These are phyloP conservation scores for Madurella mycetomatis DNA, from an alignment of 2,329 filamentous ascomycete species.

Conservation along the genomic window DNA sequence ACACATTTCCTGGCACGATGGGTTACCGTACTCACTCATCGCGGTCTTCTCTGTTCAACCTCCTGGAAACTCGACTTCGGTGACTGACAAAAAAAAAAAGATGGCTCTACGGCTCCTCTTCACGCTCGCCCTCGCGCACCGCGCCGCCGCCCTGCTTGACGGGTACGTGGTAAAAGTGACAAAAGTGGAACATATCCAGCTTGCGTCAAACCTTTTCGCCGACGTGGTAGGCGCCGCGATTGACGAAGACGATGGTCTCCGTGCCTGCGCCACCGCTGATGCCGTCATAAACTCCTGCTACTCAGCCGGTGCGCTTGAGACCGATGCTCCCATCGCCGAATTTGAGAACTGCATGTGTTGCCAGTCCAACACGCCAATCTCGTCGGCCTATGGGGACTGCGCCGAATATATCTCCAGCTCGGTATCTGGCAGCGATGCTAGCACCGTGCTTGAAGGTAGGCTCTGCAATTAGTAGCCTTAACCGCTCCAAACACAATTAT, in stretches of 20 bases:
- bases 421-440: constrained; percentile 10
- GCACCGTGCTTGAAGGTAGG: not conserved
- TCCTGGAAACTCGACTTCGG: not conserved
- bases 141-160: constrained; percentile 13
- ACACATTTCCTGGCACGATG: not conserved
- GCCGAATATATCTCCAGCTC: constrained; percentile 22
- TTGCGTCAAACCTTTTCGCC: not conserved
- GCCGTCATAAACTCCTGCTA: constrained; percentile 18
- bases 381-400: constrained; percentile 23
- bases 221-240: constrained; percentile 9
- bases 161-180: constrained; percentile 9
- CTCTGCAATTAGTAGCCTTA: not conserved
- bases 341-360: constrained; percentile 27
- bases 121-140: constrained; percentile 12
- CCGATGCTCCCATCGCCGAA: constrained; percentile 4
- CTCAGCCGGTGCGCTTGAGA: constrained; percentile 14
- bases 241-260: constrained; percentile 8
- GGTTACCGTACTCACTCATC: not conserved
- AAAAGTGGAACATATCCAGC: constrained; percentile 6
- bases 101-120: constrained; percentile 15
- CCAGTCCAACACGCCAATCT: constrained; percentile 9
- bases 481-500: not conserved
- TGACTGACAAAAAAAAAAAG: not conserved
- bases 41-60: not conserved
- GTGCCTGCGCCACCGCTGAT: constrained; percentile 20